phyloP scores from a whole-genome alignment of 176 grass and related monocot genomes.

The Tillandsia fasciculata region DNA sequence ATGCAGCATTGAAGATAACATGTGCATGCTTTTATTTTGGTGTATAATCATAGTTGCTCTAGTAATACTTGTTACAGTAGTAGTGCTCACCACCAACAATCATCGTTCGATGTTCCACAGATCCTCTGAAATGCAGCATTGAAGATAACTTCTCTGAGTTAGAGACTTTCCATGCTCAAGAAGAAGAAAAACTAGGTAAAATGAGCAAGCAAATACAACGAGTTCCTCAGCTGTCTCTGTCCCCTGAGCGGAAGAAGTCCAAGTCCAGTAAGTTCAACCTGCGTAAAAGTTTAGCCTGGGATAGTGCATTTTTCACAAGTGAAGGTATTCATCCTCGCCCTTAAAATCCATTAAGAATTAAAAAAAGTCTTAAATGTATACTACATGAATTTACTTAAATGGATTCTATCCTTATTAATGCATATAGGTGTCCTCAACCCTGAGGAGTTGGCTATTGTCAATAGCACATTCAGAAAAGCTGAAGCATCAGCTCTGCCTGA shows the following conservation, averaged over 20 bases:
- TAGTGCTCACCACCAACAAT: neutral
- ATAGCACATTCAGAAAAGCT: slow-evolving; percentile 44
- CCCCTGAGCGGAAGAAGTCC: slow-evolving; percentile 33
- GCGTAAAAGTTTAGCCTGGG: slow-evolving; percentile 81
- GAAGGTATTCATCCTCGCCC: slow-evolving; percentile 28
- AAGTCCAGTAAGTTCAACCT: slow-evolving; percentile 37
- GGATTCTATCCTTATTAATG: neutral
- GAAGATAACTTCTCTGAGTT: neutral
- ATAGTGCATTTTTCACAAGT: slow-evolving; percentile 77
- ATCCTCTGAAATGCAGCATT: neutral
- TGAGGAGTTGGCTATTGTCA: slow-evolving; percentile 62
- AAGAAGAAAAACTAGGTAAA: slow-evolving; percentile 6
- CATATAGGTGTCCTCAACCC: slow-evolving; percentile 62
- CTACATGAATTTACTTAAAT: neutral
- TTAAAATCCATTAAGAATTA: neutral
- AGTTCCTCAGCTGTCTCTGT: slow-evolving; percentile 31
- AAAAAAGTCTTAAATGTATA: too few species aligned
- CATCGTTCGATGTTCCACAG: neutral
- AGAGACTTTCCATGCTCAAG: neutral
- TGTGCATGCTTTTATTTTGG: too few species aligned
- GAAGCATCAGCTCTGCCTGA: slow-evolving; percentile 35
- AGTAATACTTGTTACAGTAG: too few species aligned
- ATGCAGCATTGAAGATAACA: neutral
- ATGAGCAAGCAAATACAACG: slow-evolving; percentile 17
- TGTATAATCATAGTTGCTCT: too few species aligned